These are phyloP conservation scores for Exophiala mesophila DNA, from an alignment of 2,329 filamentous ascomycete genomes.

Conservation along the genomic window DNA sequence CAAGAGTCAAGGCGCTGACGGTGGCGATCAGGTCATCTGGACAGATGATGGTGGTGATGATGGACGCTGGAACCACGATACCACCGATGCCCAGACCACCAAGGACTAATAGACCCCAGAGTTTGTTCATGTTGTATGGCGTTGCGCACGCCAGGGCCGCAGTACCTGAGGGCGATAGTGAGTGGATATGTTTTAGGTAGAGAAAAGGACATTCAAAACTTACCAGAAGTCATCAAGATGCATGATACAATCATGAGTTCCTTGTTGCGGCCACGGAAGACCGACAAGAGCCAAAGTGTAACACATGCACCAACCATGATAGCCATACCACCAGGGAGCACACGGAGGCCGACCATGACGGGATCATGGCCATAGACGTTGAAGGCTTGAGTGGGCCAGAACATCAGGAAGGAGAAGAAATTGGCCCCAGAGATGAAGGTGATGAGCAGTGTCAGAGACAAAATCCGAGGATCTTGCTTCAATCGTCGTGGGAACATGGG, in stretches of 20 bases:
- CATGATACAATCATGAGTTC: constrained; percentile 56
- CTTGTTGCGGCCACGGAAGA: constrained; percentile 53
- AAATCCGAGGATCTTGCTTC: constrained; percentile 46
- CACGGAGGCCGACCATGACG: constrained; percentile 57
- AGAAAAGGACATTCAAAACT: not conserved
- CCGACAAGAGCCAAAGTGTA: constrained; percentile 53
- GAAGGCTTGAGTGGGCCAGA: constrained; percentile 61
- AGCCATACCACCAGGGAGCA: constrained; percentile 59
- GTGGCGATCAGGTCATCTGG: constrained; percentile 66
- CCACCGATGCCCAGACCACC: constrained; percentile 63
- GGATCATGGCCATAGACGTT: constrained; percentile 64
- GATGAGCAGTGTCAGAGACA: constrained; percentile 53
- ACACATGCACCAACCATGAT: constrained; percentile 59
- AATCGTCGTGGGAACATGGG: constrained; percentile 43
- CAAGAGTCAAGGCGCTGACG: constrained; percentile 61
- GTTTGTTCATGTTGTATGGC: constrained; percentile 47
- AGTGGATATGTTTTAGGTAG: not conserved
- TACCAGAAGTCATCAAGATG: constrained; percentile 56
- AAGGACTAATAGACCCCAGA: constrained; percentile 57
- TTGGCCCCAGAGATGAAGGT: constrained; percentile 57
- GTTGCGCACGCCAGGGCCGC: constrained; percentile 50
- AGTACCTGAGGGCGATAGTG: constrained; percentile 37
- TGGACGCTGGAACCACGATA: constrained; percentile 62
- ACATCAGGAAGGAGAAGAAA: constrained; percentile 51
- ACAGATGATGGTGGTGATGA: constrained; percentile 65